Base-by-base conservation (phyloP, 2,329 filamentous ascomycete species). In the Epichloe gansuensis region DNA sequence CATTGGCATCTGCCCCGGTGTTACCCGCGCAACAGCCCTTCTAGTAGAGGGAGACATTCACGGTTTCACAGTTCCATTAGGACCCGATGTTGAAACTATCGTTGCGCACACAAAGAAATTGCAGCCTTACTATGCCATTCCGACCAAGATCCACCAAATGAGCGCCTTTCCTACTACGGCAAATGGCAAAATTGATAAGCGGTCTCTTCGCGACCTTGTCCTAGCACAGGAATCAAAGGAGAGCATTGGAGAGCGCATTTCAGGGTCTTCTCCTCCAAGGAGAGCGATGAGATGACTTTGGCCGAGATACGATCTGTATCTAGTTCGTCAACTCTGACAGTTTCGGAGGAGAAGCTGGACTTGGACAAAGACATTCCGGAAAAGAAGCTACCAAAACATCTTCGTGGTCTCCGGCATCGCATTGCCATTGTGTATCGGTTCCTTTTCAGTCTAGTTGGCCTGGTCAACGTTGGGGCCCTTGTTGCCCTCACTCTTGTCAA, bases 151-250 rank as follows among this genome's bases (percentile, higher is more conserved):
- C 61, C 66, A 72, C 34, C 65, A 69, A 23, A 62, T 77, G 4
- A 60, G 66, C 0, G 63, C 65, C 3, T 68, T 81, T 28, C 75
- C 76, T 0, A 65, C 76, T 25, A 81, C 77, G 0, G 57, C 69
- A 2, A 80, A 81, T 54, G 78, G 78, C 45, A 81, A 81, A 63
- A 71, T 78, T 44, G 73, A 81, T 62, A 80, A 78, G 66, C 66
- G 64, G 23, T 63, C 65, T 5, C 70, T 81, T 3, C 64, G 61
- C 7, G 59, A 61, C 9, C 57, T 72, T 31, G 69, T 65, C 28
- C 48, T 54, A 53, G 53, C 53, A 46, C 45, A 54, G 48, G 52
- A 44, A 39, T 12, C 31, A 15, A 50, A 49, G 43, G 39, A 55
- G 17, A 47, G 47, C 44, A 43, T 42, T 6, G 47, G 51, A 2